Base-by-base conservation (phyloP, 495 filamentous ascomycete species). In the Zalerion maritima region DNA sequence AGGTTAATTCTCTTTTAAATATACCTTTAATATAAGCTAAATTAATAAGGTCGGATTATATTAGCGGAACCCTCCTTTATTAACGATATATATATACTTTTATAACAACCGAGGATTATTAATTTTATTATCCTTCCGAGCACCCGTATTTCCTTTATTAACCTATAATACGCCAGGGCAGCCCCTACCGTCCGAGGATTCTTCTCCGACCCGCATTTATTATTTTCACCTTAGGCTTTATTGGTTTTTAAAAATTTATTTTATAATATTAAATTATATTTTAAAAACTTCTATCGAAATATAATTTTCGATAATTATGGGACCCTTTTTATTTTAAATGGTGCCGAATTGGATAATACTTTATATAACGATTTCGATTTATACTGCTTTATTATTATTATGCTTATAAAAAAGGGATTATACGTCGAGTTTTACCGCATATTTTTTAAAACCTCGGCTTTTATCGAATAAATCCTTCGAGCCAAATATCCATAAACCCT, bases 381-480 rank as follows among this genome's bases (percentile, higher is more conserved):
- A 15, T 35, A 35, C 24, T 30, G 32, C 32, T 30, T 35, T 35
- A 35, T 26, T 29, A 26, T 26, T 32, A 35, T 26, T 14, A 35
- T 35, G 3, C 16, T 35, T 26, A 30, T 5, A 35, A 15, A 32
- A 35, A 35, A 18, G 23, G 18, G 16, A 13, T 35, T 31, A 15
- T 9, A 35, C 32, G 32, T 18, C 26, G 32, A 35, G 32, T 35
- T 35, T 30, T 26, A 26, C 32, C 32, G 23, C 15, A 15, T 26
- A 35, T 26, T 32, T 30, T 31, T 19, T 26, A 35, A 32, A 35
- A 26, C 32, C 32, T 35, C 24, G 29, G 23, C 23, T 35, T 26
- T 35, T 35, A 26, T 35, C 32, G 23, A 35, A 32, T 15, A 29
- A 35, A 35, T 35, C 24, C 32, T 35, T 35, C 32, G 9, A 35